Conservation (phyloP, 2,329 filamentous ascomycete genomes). For the Exophiala oligosperma region DNA sequence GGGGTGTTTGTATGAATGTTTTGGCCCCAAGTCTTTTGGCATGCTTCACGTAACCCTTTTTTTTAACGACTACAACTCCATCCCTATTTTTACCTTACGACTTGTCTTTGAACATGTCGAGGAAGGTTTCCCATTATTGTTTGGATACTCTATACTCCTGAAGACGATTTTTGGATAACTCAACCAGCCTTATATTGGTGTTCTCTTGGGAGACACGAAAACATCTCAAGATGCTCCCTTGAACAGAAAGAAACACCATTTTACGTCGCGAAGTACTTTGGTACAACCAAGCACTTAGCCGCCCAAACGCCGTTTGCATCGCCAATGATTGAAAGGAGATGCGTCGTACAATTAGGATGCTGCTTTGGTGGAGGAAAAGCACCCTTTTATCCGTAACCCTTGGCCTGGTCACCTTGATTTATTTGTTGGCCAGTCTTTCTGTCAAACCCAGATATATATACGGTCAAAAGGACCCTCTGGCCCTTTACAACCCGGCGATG, state of each 20-base stretch:
- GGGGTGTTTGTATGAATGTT: neutral
- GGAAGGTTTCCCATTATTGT: too few species aligned
- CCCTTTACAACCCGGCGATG: conserved; percentile 28
- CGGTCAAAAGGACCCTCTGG: conserved; percentile 11
- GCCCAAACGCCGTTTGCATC: neutral
- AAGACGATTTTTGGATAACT: too few species aligned
- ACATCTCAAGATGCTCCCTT: too few species aligned
- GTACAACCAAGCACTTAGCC: too few species aligned
- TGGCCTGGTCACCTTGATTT: conserved; percentile 6
- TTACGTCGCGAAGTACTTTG: too few species aligned
- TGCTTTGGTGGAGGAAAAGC: conserved; percentile 1
- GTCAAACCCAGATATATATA: conserved; percentile 8
- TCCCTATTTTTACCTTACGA: too few species aligned
- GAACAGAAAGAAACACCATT: too few species aligned
- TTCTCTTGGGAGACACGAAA: too few species aligned
- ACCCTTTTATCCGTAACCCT: conserved; percentile 9
- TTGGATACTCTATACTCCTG: too few species aligned
- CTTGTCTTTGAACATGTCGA: too few species aligned
- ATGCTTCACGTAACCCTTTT: neutral
- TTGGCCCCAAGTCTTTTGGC: neutral
- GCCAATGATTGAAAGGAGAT: neutral
- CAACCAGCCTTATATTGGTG: too few species aligned
- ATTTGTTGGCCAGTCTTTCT: neutral
- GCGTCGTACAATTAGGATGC: conserved; percentile 2
- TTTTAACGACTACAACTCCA: neutral